phyloP scores from a whole-genome alignment of 805 yeast genomes.

The Candida mattraensis region DNA sequence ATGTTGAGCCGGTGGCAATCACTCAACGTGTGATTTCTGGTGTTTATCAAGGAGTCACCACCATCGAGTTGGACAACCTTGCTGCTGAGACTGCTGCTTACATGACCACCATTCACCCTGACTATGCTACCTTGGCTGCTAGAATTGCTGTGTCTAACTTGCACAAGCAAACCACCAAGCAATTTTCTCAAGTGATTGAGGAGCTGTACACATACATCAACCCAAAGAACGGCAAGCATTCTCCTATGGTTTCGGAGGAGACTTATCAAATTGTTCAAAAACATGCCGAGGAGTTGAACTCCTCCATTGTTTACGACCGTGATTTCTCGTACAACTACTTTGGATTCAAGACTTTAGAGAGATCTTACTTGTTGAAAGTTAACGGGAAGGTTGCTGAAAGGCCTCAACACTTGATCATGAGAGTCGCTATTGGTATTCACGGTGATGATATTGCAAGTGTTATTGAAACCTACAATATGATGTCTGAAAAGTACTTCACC shows the following conservation, averaged over 20 bases:
- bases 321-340: slow-evolving; percentile 59
- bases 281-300: slow-evolving; percentile 65
- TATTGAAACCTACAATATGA: slow-evolving; percentile 55
- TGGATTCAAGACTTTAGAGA: slow-evolving; percentile 61
- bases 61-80: slow-evolving; percentile 76
- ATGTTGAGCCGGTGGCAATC: slow-evolving; percentile 93
- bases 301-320: slow-evolving; percentile 72
- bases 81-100: slow-evolving; percentile 97
- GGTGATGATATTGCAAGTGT: slow-evolving; percentile 52
- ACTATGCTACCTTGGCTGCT: slow-evolving; percentile 92
- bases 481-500: slow-evolving; percentile 59
- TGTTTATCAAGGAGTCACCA: slow-evolving; percentile 95
- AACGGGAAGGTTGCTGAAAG: slow-evolving; percentile 60
- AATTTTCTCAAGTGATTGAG: slow-evolving; percentile 73
- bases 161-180: slow-evolving; percentile 91
- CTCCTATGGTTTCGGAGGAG: slow-evolving; percentile 70
- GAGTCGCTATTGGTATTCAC: slow-evolving; percentile 62
- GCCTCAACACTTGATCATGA: slow-evolving; percentile 62
- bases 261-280: slow-evolving; percentile 62
- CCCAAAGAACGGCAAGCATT: slow-evolving; percentile 68
- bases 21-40: slow-evolving; percentile 96
- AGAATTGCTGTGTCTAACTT: slow-evolving; percentile 92
- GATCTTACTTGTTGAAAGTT: slow-evolving; percentile 55
- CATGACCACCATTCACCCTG: slow-evolving; percentile 98
- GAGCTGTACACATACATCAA: slow-evolving; percentile 76